Evolutionary conservation across 306 rosid genomes (phyloP).

Genomic region (Cyclanthera cordifolia): DNA sequence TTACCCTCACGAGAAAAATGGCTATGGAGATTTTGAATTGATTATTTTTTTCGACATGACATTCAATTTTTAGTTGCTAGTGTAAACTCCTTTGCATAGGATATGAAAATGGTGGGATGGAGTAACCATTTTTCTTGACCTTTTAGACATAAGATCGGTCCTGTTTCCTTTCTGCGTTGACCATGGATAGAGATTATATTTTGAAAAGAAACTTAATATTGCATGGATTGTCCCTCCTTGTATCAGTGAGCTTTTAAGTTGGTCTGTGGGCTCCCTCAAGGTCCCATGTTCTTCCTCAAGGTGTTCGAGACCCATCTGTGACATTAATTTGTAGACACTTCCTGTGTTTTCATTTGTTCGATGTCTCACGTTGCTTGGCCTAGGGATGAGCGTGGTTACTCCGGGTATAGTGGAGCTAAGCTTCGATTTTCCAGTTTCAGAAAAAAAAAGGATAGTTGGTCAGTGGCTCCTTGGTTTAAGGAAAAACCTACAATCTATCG

Average conservation of each 20-base stretch:
- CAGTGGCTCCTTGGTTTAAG: neutral
- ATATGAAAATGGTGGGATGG: neutral
- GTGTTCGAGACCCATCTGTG: too few relatives aligned
- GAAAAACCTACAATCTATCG: neutral
- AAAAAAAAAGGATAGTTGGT: neutral
- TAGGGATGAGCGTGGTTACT: too few relatives aligned
- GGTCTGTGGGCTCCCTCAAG: too few relatives aligned
- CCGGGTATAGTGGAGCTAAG: too few relatives aligned
- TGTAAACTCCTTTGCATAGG: neutral
- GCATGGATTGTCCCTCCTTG: neutral
- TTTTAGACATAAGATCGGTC: neutral
- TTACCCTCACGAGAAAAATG: neutral
- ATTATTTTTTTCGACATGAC: neutral
- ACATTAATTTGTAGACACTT: too few relatives aligned
- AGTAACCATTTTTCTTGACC: neutral
- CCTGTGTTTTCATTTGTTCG: too few relatives aligned
- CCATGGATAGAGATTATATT: neutral
- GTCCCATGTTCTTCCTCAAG: too few relatives aligned
- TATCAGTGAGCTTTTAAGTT: neutral
- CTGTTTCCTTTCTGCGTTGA: neutral
- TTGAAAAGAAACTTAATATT: neutral
- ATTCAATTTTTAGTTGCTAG: neutral
- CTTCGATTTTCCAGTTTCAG: too few relatives aligned
- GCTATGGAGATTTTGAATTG: neutral
- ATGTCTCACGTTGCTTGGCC: too few relatives aligned